These are phyloP conservation scores for Aspergillus neotritici DNA, from an alignment of 2,329 filamentous ascomycete species.

Conservation along the genomic window DNA sequence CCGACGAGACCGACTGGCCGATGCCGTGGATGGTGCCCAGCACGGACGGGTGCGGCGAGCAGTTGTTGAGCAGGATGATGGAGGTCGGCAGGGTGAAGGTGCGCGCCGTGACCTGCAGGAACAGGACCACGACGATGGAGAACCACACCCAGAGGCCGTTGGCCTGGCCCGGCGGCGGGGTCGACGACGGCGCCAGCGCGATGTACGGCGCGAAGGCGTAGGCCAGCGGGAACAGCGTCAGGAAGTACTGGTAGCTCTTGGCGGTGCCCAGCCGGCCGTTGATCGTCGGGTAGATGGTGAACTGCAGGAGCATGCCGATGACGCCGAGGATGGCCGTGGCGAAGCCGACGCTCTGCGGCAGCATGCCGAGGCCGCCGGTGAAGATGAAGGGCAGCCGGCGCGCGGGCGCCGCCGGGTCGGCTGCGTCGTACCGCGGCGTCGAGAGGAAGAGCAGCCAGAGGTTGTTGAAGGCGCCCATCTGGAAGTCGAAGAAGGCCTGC, in stretches of 20 bases:
- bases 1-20: conserved; percentile 51
- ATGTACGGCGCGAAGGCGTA: conserved; percentile 70
- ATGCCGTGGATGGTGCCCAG: conserved; percentile 56
- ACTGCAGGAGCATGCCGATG: conserved; percentile 66
- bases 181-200: conserved; percentile 57
- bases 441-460: conserved; percentile 75
- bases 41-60: conserved; percentile 54
- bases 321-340: conserved; percentile 69
- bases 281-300: conserved; percentile 64
- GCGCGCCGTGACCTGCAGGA: conserved; percentile 64
- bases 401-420: conserved; percentile 38
- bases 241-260: conserved; percentile 60
- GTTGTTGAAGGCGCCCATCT: conserved; percentile 67
- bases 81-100: conserved; percentile 62
- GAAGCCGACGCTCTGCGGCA: conserved; percentile 63
- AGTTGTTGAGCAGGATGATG: conserved; percentile 57
- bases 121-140: conserved; percentile 58
- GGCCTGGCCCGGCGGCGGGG: conserved; percentile 35
- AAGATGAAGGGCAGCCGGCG: conserved; percentile 52
- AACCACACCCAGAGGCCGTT: conserved; percentile 54
- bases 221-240: conserved; percentile 64
- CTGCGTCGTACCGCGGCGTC: conserved; percentile 54
- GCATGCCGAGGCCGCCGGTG: conserved; percentile 66
- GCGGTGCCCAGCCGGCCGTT: conserved; percentile 64
- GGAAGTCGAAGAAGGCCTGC: conserved; percentile 66